Base-by-base conservation (phyloP, 257 asterid species). In the Leptodermis oblonga region DNA sequence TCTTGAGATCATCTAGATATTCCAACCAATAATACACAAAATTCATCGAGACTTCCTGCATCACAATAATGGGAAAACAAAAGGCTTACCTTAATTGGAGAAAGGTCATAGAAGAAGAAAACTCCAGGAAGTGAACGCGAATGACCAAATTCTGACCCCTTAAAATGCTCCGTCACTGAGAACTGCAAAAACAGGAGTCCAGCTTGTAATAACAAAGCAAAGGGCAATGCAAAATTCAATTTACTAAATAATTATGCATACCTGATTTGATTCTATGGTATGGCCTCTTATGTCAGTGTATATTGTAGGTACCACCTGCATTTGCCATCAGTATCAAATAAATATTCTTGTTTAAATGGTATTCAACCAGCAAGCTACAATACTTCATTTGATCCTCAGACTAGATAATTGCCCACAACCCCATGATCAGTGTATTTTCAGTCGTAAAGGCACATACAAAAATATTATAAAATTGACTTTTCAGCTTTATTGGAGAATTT, bases 141-240 rank as follows among this genome's bases (percentile, higher is more conserved):
- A 55, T 28, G 86, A 74, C 90, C 96, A 70, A 37, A 61, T 53
- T 91, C 94, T 30, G 88, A 46, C 76, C 76, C 78, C 85, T 86
- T 94, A 80, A 78, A 94, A 84, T 91, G 96, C 77, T 94, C 96
- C 0, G 99, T 94, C 70, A 89, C 99, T n/a, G 99, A 94, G 87
- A 94, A 94, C 99, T 94, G 86, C 55, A 70, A 75, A 52, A 62
- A n/a, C 71, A 64, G 62, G 58, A 69, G 49, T 12, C 49, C 64
- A 37, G 67, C 56, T 36, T 28, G 66, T 23, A 36, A 55, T 11
- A 11, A n/a, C 43, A 18, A 34, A 48, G 68, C 13, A 9, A 45
- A 56, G 39, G 70, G 39, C 26, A 26, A 6, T 8, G 34, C 49
- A 51, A 18, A 37, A 48, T 69, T 68, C 65, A 59, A 46, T 36